Evolutionary conservation across 352 stramenopile species (phyloP).

Genomic region (Globisporangium solare): DNA sequence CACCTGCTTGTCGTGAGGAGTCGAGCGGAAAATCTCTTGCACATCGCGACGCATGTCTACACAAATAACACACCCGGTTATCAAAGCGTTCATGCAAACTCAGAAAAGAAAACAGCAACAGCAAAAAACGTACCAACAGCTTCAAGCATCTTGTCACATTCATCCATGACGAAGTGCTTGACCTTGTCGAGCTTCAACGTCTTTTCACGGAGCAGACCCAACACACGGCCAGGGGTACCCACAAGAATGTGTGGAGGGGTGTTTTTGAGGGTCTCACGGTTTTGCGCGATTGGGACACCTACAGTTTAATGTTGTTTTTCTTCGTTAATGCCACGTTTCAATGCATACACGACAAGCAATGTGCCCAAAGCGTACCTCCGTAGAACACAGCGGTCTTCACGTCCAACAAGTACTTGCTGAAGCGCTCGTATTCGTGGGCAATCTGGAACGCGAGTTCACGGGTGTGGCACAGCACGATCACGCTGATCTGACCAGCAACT

Average conservation of each 20-base stretch:
- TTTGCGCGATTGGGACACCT: constrained; percentile 92
- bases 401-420: constrained; percentile 97
- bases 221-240: constrained; percentile 95
- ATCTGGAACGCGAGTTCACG: constrained; percentile 99
- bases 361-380: constrained; percentile 58
- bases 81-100: background rate
- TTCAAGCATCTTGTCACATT: constrained; percentile 99
- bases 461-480: constrained; percentile 99
- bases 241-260: constrained; percentile 96
- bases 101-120: background rate
- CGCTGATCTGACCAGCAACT: constrained; percentile 90
- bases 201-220: constrained; percentile 91
- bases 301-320: constrained; percentile 3
- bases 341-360: background rate
- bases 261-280: constrained; percentile 97
- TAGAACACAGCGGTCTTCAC: constrained; percentile 98
- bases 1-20: constrained; percentile 99
- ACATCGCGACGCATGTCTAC: constrained; percentile 98
- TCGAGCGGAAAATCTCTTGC: constrained; percentile 99
- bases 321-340: constrained; percentile 6
- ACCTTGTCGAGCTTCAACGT: constrained; percentile 98
- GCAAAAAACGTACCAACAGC: constrained; percentile 79
- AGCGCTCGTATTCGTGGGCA: constrained; percentile 99
- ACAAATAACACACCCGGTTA: background rate
- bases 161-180: constrained; percentile 99